Conservation (phyloP, 805 yeast genomes). For the Candida stauntonica region DNA sequence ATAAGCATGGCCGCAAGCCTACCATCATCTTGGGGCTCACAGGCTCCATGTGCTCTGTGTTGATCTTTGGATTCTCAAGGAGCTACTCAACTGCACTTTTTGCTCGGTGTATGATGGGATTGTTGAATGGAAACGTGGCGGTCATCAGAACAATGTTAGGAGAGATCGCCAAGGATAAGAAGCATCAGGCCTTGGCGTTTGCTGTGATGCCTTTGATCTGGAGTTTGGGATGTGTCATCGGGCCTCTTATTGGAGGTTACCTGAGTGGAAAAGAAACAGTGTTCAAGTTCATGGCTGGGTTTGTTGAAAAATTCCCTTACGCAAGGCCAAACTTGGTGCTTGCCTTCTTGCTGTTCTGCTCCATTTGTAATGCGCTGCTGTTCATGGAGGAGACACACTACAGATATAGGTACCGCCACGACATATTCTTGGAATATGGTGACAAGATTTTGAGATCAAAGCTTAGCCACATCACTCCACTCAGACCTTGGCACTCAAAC, state of each 20-base stretch:
- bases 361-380: constrained; percentile 4
- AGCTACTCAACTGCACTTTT: constrained; percentile 8
- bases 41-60: constrained; percentile 11
- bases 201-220: constrained; percentile 14
- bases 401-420: constrained; percentile 8
- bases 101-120: constrained; percentile 9
- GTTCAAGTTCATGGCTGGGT: constrained; percentile 1
- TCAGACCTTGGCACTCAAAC: constrained; percentile 11
- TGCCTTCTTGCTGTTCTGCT: constrained; percentile 1
- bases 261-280: constrained; percentile 11
- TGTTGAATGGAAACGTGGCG: constrained; percentile 15
- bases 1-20: constrained; percentile 14
- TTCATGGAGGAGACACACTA: constrained; percentile 16
- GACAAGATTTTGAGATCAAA: constrained; percentile 2
- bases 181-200: constrained; percentile 14
- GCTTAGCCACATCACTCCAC: not conserved
- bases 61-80: constrained; percentile 10
- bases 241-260: constrained; percentile 15
- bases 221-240: constrained; percentile 12
- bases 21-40: constrained; percentile 11
- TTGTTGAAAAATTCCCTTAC: constrained; percentile 11
- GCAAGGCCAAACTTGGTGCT: constrained; percentile 14
- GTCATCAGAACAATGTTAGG: constrained; percentile 16
- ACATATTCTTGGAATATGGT: constrained; percentile 10
- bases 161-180: constrained; percentile 13